Conservation (phyloP, 306 rosid genomes). For the Prunus davidiana region DNA sequence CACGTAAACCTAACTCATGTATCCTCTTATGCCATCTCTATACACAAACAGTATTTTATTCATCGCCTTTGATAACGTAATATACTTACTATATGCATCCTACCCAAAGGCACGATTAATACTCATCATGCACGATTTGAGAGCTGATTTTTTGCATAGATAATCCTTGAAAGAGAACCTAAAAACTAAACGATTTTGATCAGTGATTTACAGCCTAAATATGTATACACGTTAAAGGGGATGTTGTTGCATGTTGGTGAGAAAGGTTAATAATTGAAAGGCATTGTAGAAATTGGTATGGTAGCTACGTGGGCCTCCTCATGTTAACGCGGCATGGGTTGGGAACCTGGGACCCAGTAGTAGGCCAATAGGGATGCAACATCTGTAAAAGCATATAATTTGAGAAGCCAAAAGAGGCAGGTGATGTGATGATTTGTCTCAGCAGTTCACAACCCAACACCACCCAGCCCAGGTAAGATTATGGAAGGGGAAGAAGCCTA, state of each 20-base stretch:
- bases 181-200: too few relatives aligned
- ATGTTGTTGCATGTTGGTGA: not conserved
- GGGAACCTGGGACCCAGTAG: not conserved
- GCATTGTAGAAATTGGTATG: not conserved
- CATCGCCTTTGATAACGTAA: not conserved
- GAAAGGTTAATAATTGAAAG: not conserved
- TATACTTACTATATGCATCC: too few relatives aligned
- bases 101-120: too few relatives aligned
- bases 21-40: not conserved
- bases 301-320: not conserved
- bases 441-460: not conserved
- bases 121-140: too few relatives aligned
- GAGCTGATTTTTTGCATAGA: too few relatives aligned
- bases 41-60: not conserved
- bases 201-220: too few relatives aligned
- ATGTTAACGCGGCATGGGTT: not conserved
- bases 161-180: too few relatives aligned
- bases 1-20: not conserved
- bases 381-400: constrained; percentile 4
- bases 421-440: not conserved
- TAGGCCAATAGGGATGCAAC: not conserved
- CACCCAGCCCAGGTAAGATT: not conserved
- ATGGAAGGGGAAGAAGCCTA: not conserved
- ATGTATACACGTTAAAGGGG: too few relatives aligned
- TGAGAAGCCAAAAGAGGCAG: constrained; percentile 2